Evolutionary conservation across 768 basidiomycete genomes (phyloP).

Genomic region (Exsudoporus frostii): DNA sequence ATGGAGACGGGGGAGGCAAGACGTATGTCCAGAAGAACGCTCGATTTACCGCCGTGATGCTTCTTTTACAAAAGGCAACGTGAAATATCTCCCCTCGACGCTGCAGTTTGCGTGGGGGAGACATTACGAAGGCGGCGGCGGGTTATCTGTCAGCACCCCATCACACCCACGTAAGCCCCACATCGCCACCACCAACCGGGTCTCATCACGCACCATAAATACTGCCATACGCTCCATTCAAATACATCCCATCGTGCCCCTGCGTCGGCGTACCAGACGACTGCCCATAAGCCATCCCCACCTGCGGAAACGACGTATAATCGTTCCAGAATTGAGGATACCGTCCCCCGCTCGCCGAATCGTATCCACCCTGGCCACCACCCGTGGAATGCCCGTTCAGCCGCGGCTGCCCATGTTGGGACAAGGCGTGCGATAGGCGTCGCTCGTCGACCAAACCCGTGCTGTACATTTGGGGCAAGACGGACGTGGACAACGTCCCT

Average conservation of each 20-base stretch:
- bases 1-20: neutral
- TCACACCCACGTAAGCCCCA: neutral
- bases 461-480: slow-evolving; percentile 72
- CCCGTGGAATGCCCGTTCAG: slow-evolving; percentile 12
- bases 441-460: slow-evolving; percentile 63
- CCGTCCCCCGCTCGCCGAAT: slow-evolving; percentile 24
- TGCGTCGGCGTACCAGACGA: slow-evolving; percentile 5
- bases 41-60: neutral
- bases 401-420: slow-evolving; percentile 19
- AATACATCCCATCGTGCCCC: slow-evolving; percentile 22
- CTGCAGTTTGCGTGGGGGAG: neutral
- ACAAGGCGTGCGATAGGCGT: slow-evolving; percentile 18
- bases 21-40: neutral
- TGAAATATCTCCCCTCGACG: neutral
- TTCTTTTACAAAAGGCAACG: neutral
- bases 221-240: slow-evolving; percentile 22
- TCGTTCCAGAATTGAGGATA: slow-evolving; percentile 58
- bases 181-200: neutral
- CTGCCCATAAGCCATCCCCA: slow-evolving; percentile 40
- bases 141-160: slow-evolving; percentile 6
- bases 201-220: slow-evolving; percentile 27
- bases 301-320: slow-evolving; percentile 49
- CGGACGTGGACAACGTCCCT: slow-evolving; percentile 62
- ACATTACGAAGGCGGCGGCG: slow-evolving; percentile 3
- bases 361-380: slow-evolving; percentile 19